These are phyloP conservation scores for Dipteronia dyeriana DNA, from an alignment of 345 rosid genomes.

Conservation along the genomic window DNA sequence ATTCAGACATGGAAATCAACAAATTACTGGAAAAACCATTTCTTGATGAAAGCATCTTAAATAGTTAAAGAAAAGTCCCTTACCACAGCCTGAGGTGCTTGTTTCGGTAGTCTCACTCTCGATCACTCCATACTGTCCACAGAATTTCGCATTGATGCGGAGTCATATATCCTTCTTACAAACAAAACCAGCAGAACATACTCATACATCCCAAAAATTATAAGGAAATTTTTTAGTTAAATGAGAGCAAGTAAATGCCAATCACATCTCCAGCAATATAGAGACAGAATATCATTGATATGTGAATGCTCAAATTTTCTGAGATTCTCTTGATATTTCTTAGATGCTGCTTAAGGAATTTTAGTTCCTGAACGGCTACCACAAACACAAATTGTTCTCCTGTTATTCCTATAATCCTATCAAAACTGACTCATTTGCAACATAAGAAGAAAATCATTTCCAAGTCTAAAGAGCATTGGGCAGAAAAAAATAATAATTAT, in stretches of 20 bases:
- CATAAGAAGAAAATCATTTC: not conserved
- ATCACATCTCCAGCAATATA: slow-evolving; percentile 1
- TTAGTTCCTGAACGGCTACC: not conserved
- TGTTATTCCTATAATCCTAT: not conserved
- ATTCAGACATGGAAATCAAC: slow-evolving; percentile 20
- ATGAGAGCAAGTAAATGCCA: not conserved
- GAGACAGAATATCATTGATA: not conserved
- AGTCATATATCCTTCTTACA: slow-evolving; percentile 53
- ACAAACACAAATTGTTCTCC: not conserved
- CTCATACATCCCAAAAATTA: slow-evolving; percentile 35
- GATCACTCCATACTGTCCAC: slow-evolving; percentile 86
- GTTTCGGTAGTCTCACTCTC: slow-evolving; percentile 88
- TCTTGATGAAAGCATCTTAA: slow-evolving; percentile 9
- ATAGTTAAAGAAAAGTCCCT: slow-evolving; percentile 29
- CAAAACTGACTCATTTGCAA: not conserved
- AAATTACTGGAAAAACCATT: slow-evolving; percentile 24
- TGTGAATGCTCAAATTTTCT: slow-evolving; percentile 2
- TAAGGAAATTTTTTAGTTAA: slow-evolving; percentile 21
- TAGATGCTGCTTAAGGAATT: slow-evolving; percentile 8
- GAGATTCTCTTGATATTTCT: not conserved
- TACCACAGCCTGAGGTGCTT: slow-evolving; percentile 98
- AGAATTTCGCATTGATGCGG: slow-evolving; percentile 51
- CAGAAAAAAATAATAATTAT: not conserved
- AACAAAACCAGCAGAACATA: slow-evolving; percentile 36
- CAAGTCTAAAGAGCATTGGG: not conserved